Conservation (phyloP, 176 grass and related monocot species). For the Echinochloa phyllopogon region DNA sequence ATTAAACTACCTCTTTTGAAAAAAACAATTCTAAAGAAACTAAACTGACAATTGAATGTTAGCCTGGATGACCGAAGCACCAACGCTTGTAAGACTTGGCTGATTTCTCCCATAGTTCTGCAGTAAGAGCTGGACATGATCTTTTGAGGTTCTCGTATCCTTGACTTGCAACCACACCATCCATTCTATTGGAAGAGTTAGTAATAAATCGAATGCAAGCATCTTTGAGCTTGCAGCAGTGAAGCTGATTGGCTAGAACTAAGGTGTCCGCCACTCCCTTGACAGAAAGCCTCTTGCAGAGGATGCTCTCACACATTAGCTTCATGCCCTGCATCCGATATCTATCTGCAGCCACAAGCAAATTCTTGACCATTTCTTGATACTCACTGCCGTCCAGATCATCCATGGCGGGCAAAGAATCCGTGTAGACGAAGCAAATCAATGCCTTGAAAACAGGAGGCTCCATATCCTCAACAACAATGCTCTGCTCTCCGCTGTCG, state of each 20-base stretch:
- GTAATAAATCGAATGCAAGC: background rate
- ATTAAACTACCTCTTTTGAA: no score
- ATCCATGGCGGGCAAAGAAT: background rate
- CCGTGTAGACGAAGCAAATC: no score
- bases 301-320: no score
- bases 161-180: background rate
- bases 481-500: background rate
- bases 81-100: background rate
- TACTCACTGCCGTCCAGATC: background rate
- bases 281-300: background rate
- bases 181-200: background rate
- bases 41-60: no score
- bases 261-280: background rate
- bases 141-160: background rate
- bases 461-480: background rate
- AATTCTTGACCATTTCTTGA: background rate
- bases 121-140: background rate
- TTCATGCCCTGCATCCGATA: background rate
- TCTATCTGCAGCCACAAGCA: background rate
- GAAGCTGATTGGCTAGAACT: background rate
- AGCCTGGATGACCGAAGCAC: no score
- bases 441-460: background rate
- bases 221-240: conserved; percentile 1
- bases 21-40: no score
- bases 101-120: background rate